Base-by-base conservation (phyloP, 306 rosid species). In the Prunus fruticosa region DNA sequence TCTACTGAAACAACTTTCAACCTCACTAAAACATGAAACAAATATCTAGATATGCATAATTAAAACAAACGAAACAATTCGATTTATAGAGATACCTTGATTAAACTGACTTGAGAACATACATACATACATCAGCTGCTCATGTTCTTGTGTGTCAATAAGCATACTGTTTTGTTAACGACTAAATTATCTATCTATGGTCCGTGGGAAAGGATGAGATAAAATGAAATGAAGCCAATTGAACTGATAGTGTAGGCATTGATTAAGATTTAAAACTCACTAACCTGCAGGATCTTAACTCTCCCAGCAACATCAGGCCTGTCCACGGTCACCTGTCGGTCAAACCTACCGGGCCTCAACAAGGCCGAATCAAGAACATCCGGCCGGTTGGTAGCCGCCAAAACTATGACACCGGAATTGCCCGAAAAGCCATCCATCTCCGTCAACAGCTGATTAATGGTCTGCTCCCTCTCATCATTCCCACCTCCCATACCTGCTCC, bases 401-500 rank as follows among this genome's bases (percentile, higher is more conserved):
- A 84, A 46, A 95, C 99, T 25, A 95, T 95, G 14, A 96, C 99
- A 54, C 99, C 99, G 0, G 99, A 91, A 81, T 96, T 96, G 6
- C 99, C 99, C 0, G 98, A 91, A 81, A 96, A 96, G 0, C 99
- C 99, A 84, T 96, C 99, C 98, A 92, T 96, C 89, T 96, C 99
- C 1, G 99, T 96, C 86, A 96, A 82, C 32, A 96, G 88, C 93
- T 96, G 99, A 80, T 96, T 96, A 79, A 96, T 96, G 1, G 99
- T 96, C 81, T 96, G 99, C 75, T 96, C 99, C 75, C 99, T 89
- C 93, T 96, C 99, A 51, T 96, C 99, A 67, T 96, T 96, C 38
- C 98, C 99, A 66, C 98, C 99, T 25, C 99, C 99, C n/a, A 96
- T 84, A 15, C 99, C 99, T 0, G 99, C 99, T 63, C 99, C 99